Percentiles rank a stretch among this genome's conserved stretches.
These are phyloP conservation scores for Fraxinus xanthoxyloides DNA, from an alignment of 305 asterid species.

Conservation along the genomic window DNA sequence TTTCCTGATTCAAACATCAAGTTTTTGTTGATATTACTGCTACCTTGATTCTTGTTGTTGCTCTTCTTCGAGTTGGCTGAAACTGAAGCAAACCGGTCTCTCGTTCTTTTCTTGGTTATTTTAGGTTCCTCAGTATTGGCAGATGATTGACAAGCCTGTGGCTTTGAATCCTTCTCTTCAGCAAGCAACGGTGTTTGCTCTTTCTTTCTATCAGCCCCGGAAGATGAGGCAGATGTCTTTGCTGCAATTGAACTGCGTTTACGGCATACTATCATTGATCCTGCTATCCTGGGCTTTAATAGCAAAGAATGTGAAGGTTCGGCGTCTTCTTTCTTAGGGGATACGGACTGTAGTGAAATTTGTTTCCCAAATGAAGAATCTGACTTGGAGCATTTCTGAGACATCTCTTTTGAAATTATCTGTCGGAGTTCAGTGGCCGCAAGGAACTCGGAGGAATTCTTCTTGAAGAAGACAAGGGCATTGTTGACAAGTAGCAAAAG, in stretches of 20 bases:
- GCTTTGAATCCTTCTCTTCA: constrained; percentile 35
- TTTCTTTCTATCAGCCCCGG: constrained; percentile 52
- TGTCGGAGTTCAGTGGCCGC: constrained; percentile 55
- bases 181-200: constrained; percentile 26
- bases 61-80: constrained; percentile 42
- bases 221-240: constrained; percentile 45
- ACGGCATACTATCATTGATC: constrained; percentile 58
- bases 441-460: constrained; percentile 41
- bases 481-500: constrained; percentile 62
- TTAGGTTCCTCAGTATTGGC: constrained; percentile 46
- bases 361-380: constrained; percentile 56
- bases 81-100: constrained; percentile 43
- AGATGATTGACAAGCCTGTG: constrained; percentile 26
- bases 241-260: constrained; percentile 64
- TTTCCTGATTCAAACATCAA: no score
- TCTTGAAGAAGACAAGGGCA: constrained; percentile 54
- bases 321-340: constrained; percentile 42
- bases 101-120: constrained; percentile 58
- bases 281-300: constrained; percentile 52
- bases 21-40: no score
- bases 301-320: constrained; percentile 43
- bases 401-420: constrained; percentile 40
- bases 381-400: constrained; percentile 35
- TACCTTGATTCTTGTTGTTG: constrained; percentile 39
- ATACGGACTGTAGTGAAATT: constrained; percentile 38